phyloP scores from a whole-genome alignment of 192 early-diverging fungal species.

The Neocallimastix lanati region DNA sequence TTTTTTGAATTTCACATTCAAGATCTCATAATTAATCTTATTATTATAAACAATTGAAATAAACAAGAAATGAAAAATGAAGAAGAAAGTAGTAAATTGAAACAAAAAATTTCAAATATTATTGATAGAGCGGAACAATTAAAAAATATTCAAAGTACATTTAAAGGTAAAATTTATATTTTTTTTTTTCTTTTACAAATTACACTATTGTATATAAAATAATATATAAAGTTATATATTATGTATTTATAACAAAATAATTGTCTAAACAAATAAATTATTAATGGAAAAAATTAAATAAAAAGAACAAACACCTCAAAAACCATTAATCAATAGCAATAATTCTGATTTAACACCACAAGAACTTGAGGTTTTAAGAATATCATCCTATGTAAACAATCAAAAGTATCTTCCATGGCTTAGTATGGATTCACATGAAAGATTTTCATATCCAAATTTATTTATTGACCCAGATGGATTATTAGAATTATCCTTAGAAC shows the following conservation, averaged over 20 bases:
- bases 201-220: too few species aligned
- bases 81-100: background rate
- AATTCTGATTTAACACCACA: constrained; percentile 6
- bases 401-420: constrained; percentile 58
- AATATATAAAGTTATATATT: too few species aligned
- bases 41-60: too few species aligned
- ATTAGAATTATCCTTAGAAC: constrained; percentile 50
- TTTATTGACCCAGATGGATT: constrained; percentile 69
- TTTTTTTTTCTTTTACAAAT: too few species aligned
- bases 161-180: background rate
- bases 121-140: background rate
- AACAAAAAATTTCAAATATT: background rate
- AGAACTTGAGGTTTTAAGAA: constrained; percentile 42
- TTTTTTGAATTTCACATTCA: too few species aligned
- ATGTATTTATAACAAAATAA: background rate
- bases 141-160: background rate
- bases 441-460: constrained; percentile 21
- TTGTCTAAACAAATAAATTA: too few species aligned
- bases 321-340: background rate
- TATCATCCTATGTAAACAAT: constrained; percentile 52
- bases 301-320: background rate
- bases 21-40: too few species aligned
- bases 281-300: background rate
- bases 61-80: background rate
- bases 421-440: constrained; percentile 37